These are phyloP conservation scores for Voacanga thouarsii DNA, from an alignment of 257 asterid genomes.

Conservation along the genomic window DNA sequence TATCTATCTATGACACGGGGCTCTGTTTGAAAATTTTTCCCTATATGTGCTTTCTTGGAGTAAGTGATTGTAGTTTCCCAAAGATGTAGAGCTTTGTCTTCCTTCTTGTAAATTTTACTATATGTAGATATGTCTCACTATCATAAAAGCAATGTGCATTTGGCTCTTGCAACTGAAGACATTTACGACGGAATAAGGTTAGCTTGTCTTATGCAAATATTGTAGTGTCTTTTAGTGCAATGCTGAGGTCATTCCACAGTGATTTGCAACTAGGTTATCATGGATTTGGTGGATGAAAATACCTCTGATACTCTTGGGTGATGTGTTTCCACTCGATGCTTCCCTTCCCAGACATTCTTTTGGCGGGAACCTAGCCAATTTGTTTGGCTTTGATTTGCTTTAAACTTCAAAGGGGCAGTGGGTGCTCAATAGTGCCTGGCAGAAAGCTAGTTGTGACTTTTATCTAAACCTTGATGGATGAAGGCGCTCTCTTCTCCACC, in stretches of 20 bases:
- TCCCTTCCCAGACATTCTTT: too few relatives aligned
- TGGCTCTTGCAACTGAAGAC: not conserved
- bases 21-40: not conserved
- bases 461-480: not conserved
- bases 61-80: not conserved
- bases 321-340: not conserved
- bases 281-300: not conserved
- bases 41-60: not conserved
- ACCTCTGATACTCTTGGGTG: not conserved
- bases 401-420: not conserved
- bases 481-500: not conserved
- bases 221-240: not conserved
- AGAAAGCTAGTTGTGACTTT: not conserved
- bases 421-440: not conserved
- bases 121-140: not conserved
- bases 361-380: not conserved
- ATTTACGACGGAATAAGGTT: not conserved
- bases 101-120: not conserved
- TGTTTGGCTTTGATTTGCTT: not conserved
- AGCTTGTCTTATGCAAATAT: not conserved
- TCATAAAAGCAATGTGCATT: not conserved
- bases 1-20: not conserved
- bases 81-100: not conserved
- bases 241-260: not conserved
- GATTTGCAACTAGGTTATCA: not conserved